These are phyloP conservation scores for Oryza punctata DNA, from an alignment of 176 grass and related monocot species.

Conservation along the genomic window DNA sequence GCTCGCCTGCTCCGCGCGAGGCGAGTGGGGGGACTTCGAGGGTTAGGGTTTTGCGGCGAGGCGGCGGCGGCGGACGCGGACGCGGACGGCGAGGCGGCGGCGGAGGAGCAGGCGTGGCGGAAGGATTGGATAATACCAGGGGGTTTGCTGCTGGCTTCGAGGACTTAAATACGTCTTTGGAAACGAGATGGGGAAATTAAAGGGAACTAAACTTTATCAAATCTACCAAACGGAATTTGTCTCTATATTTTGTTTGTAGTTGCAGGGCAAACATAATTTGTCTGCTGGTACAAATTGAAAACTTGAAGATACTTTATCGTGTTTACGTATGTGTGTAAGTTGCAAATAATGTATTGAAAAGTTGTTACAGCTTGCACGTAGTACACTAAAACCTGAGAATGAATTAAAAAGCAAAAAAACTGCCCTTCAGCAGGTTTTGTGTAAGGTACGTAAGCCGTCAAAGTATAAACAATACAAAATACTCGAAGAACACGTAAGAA, in stretches of 20 bases:
- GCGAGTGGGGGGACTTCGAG: background rate
- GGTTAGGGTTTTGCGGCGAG: slow-evolving; percentile 56
- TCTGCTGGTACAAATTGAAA: background rate
- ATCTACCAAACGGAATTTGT: background rate
- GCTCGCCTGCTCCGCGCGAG: background rate
- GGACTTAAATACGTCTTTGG: slow-evolving; percentile 28
- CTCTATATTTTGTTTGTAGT: no score
- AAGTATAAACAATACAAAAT: no score
- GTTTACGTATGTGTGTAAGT: background rate
- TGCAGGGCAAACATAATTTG: background rate
- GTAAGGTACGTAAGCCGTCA: no score
- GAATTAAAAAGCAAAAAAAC: no score
- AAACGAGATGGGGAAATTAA: background rate
- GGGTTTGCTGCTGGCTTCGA: slow-evolving; percentile 14
- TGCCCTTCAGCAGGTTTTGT: no score
- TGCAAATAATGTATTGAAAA: no score
- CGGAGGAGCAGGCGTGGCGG: slow-evolving; percentile 14
- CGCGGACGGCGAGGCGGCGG: slow-evolving; percentile 30
- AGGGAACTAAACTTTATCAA: background rate
- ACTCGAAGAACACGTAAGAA: no score
- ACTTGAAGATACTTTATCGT: background rate
- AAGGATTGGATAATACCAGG: slow-evolving; percentile 42
- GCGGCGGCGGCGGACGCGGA: background rate
- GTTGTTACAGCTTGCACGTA: no score
- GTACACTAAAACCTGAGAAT: no score